These are phyloP conservation scores for Ascochyta fabae DNA, from an alignment of 2,329 filamentous ascomycete genomes.

Conservation along the genomic window DNA sequence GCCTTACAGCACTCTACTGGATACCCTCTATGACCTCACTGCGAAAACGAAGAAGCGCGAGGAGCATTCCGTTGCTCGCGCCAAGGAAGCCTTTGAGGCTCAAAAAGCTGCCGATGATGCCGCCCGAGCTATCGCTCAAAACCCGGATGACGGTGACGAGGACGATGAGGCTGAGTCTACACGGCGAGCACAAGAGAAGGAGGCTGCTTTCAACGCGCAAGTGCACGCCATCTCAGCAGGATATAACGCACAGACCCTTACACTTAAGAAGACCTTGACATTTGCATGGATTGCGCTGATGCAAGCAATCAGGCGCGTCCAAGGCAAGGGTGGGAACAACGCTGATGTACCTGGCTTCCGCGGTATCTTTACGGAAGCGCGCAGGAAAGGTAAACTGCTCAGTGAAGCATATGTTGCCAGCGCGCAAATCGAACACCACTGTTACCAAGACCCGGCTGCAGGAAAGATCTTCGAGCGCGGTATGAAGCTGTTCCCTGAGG, in stretches of 20 bases:
- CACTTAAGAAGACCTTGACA: slow-evolving; percentile 84
- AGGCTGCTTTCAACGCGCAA: slow-evolving; percentile 61
- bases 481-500: slow-evolving; percentile 89
- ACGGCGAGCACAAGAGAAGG: slow-evolving; percentile 51
- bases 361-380: slow-evolving; percentile 86
- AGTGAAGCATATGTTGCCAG: slow-evolving; percentile 95
- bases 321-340: slow-evolving; percentile 71
- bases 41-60: slow-evolving; percentile 73
- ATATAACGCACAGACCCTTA: slow-evolving; percentile 73
- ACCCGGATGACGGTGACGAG: slow-evolving; percentile 59
- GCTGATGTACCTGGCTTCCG: slow-evolving; percentile 77
- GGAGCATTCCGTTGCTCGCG: slow-evolving; percentile 63
- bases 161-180: slow-evolving; percentile 58
- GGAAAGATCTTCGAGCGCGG: slow-evolving; percentile 96
- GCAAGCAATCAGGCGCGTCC: slow-evolving; percentile 89
- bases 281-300: slow-evolving; percentile 95
- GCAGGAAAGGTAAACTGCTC: slow-evolving; percentile 83
- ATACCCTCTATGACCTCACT: slow-evolving; percentile 86
- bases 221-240: slow-evolving; percentile 67
- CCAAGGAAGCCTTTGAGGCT: slow-evolving; percentile 61
- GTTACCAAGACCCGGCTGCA: slow-evolving; percentile 91
- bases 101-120: slow-evolving; percentile 52
- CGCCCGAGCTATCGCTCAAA: slow-evolving; percentile 47
- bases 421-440: slow-evolving; percentile 91
- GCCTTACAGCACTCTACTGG: slow-evolving; percentile 82